These are phyloP conservation scores for Hanseniaspora sp. DNA, from an alignment of 1,139 yeast species.

Conservation along the genomic window DNA sequence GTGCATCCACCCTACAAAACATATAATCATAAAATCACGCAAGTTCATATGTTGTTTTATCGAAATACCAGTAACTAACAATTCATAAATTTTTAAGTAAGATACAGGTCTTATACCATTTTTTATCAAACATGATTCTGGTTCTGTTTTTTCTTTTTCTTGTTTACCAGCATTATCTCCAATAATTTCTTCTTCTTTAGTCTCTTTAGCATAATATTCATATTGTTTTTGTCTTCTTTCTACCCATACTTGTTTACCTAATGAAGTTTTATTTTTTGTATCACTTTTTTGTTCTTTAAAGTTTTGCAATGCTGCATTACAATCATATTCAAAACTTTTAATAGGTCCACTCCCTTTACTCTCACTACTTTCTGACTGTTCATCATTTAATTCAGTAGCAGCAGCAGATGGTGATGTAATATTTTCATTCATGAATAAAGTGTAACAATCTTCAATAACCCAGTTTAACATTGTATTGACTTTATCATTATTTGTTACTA, in stretches of 20 bases:
- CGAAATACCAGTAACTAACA: conserved; percentile 4
- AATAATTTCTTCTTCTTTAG: background rate
- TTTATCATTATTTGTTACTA: background rate
- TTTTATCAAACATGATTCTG: background rate
- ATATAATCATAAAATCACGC: conserved; percentile 8
- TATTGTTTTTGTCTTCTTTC: conserved; percentile 12
- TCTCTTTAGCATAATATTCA: background rate
- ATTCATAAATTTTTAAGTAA: conserved; percentile 10
- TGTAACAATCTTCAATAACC: conserved; percentile 11
- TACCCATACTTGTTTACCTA: conserved; percentile 12
- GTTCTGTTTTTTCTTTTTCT: background rate
- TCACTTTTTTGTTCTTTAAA: background rate
- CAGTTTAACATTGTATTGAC: conserved; percentile 2
- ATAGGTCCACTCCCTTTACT: background rate
- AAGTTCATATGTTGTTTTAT: conserved; percentile 3
- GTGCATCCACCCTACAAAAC: conserved; percentile 14
- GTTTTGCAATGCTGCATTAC: background rate
- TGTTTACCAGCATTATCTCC: background rate
- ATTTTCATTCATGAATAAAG: background rate
- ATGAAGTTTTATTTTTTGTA: background rate
- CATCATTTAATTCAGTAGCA: background rate
- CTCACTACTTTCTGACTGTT: background rate
- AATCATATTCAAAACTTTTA: background rate
- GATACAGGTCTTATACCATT: conserved; percentile 5
- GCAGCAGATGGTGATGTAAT: too few species aligned